These are phyloP conservation scores for Hygrocybe coccinea DNA, from an alignment of 768 basidiomycete species.

Conservation along the genomic window DNA sequence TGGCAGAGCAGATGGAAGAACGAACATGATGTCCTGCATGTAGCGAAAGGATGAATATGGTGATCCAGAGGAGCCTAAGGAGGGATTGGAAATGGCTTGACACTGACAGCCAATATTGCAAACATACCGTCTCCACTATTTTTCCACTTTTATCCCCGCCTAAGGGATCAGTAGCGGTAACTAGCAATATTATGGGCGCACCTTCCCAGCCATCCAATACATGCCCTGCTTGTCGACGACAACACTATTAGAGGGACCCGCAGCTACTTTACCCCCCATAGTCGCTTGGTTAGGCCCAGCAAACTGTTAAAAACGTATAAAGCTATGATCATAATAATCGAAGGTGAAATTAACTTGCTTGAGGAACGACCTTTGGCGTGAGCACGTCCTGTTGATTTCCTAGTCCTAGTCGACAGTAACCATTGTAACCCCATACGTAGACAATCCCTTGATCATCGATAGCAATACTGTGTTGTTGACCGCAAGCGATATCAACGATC, in stretches of 20 bases:
- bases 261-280: conserved; percentile 60
- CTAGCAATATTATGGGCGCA: conserved; percentile 17
- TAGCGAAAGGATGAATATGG: conserved; percentile 84
- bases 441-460: conserved; percentile 70
- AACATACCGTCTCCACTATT: conserved; percentile 81
- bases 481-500: conserved; percentile 78
- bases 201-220: conserved; percentile 85
- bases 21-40: conserved; percentile 82
- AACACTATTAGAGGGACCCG: conserved; percentile 81
- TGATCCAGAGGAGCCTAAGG: conserved; percentile 80
- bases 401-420: conserved; percentile 86
- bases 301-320: conserved; percentile 44
- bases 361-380: conserved; percentile 77
- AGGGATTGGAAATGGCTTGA: not conserved
- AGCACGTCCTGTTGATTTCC: conserved; percentile 80
- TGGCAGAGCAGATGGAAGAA: conserved; percentile 3
- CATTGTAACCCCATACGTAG: conserved; percentile 86
- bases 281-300: conserved; percentile 62
- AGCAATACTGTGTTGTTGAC: conserved; percentile 82
- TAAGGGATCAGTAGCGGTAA: conserved; percentile 3
- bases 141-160: conserved; percentile 65
- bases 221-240: conserved; percentile 82
- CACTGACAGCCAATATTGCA: not conserved
- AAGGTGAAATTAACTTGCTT: conserved; percentile 38
- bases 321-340: not conserved